Evolutionary conservation across 2,329 filamentous ascomycete species (phyloP), one percentile per base, ranked within the genome.

Genomic region (Plectosphaerella sp.): DNA sequence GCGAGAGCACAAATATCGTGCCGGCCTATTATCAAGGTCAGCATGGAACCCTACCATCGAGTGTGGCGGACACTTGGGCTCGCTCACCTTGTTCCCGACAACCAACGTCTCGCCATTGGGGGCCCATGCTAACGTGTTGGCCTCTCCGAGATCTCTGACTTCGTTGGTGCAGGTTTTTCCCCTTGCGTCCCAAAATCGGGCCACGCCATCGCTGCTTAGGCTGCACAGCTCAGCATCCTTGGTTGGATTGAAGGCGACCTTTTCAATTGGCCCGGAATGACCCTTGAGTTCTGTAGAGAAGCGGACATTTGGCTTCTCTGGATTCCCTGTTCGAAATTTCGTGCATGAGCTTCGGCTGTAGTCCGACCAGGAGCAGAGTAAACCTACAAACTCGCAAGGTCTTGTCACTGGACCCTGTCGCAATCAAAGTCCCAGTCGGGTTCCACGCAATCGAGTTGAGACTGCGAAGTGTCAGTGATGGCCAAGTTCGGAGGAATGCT

Each of bases 381-480:
- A 42, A 76, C 80, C 64, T 64, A 84, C 89, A 93, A 47, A 92
- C 86, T 61, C 89, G 83, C 50, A 93, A 70, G 9, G 81, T 88
- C 59, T 80, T 83, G 62, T 90, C 86, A 22, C 78, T 74, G 6
- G 87, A 81, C 3, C 91, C 91, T 1, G 92, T 95, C 1, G 93
- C 93, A 55, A 97, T 84, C 54, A 94, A 76, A 9, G 83, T 88
- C 35, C 93, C 91, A 0, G 89, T 76, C 0, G 92, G 89, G 58
- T 93, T 96, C 93, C 93, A 97, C 39, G 89, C 86, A 58, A 97
- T 86, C 2, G 88, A 87, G 41, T 89, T 84, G 52, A 95, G 78
- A 57, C 87, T 91, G 33, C 24, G 35, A 42, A 35, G 24, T 20
- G 43, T 61, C 51, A 62, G 59, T 45, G 48, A 9, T 20, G 41